Base-by-base conservation (phyloP, 139 green algal genomes). In the Chlorella sp. region DNA sequence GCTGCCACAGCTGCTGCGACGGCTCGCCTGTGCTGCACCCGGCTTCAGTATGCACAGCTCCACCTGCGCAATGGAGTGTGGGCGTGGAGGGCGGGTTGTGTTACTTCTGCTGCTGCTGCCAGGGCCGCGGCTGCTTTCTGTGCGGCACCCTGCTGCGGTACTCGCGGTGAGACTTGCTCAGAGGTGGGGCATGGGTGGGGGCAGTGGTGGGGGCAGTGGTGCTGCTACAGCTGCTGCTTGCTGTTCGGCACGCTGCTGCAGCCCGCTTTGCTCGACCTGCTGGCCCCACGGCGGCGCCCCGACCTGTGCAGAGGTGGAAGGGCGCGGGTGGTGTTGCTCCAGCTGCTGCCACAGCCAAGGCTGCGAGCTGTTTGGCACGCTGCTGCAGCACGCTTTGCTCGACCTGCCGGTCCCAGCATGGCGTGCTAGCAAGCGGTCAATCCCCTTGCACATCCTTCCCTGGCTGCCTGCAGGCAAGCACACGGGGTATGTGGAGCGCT, bases 121-220 rank as follows among this genome's bases (percentile, higher is more conserved):
- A 39, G 18, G 24, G 53, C 26, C n/a, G 42, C 21, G 80, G 66
- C 32, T 14, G 14, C 4, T 53, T 39, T 30, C 30, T 78, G 21
- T 28, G 60, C 32, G 81, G 87, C n/a, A 7, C 30, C 0, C 19
- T 48, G 2, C 21, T 16, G 0, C 64, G 53, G 40, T 69, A 57
- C 40, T 32, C 36, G 19, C 89, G 89, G n/a, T 36, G 89, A 24
- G 89, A 92, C 83, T 75, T 91, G 26, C 60, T 83, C 18, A 42
- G 61, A 32, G 89, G 88, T 84, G 81, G 26, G 57, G 34, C 32
- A 24, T n/a, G 37, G 30, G 21, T 5, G 1, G 22, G 34, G 68
- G 75, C 0, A 34, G 0, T 15, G 36, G 15, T 81, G 21, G 75
- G 34, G 0, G 32, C n/a, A 40, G 64, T 30, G 21, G 64, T 73